Percentiles rank a stretch among this genome's conserved stretches.
Conservation (phyloP, 2,329 filamentous ascomycete genomes). For the Microdochium trichocladiopsis region DNA sequence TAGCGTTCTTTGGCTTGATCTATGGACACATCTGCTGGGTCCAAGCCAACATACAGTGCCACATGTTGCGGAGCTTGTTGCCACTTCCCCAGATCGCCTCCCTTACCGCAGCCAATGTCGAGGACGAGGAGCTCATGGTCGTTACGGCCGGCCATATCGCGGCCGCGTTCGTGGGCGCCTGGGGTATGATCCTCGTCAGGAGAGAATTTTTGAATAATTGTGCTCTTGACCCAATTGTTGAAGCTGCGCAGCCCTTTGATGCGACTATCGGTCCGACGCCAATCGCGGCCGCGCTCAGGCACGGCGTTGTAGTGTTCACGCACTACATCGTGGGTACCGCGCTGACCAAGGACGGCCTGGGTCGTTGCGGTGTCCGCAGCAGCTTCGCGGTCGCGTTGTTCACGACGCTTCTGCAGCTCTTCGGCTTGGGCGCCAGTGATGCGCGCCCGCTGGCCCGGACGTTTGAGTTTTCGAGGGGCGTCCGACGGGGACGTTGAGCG, state of each 20-base stretch:
- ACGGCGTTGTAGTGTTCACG: conserved; percentile 94
- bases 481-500: conserved; percentile 40
- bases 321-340: conserved; percentile 77
- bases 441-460: conserved; percentile 58
- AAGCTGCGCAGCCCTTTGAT: conserved; percentile 93
- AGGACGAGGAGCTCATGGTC: conserved; percentile 69
- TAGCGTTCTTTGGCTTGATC: conserved; percentile 85
- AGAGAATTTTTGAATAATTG: conserved; percentile 93
- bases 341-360: conserved; percentile 32
- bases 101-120: conserved; percentile 95
- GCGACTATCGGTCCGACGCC: conserved; percentile 87
- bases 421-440: conserved; percentile 62
- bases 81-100: conserved; percentile 93
- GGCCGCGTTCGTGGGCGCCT: conserved; percentile 46
- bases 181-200: conserved; percentile 68
- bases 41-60: conserved; percentile 88
- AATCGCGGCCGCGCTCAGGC: conserved; percentile 86
- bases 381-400: conserved; percentile 45
- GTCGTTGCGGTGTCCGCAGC: conserved; percentile 26
- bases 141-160: conserved; percentile 27
- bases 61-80: conserved; percentile 86
- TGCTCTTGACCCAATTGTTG: conserved; percentile 99
- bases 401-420: conserved; percentile 55
- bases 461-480: conserved; percentile 57
- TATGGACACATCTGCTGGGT: conserved; percentile 88